phyloP scores from a whole-genome alignment of 495 filamentous ascomycete genomes.

The Tuber magnatum region DNA sequence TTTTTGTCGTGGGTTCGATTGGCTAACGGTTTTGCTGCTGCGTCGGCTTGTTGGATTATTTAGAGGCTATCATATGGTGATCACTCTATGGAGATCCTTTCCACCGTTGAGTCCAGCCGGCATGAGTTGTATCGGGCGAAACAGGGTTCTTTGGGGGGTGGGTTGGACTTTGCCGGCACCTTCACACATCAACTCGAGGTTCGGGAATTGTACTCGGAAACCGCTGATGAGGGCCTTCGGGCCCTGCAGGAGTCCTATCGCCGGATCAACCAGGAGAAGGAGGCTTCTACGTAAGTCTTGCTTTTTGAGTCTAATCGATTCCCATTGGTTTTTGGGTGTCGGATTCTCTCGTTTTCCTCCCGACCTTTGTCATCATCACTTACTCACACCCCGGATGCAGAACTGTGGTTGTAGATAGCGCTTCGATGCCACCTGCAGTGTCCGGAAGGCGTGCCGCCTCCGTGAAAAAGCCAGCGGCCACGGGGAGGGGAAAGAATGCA shows the following conservation, averaged over 20 bases:
- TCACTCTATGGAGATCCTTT: slow-evolving; percentile 51
- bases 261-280: slow-evolving; percentile 36
- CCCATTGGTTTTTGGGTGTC: not conserved
- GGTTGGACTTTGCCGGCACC: slow-evolving; percentile 50
- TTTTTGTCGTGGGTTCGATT: slow-evolving; percentile 35
- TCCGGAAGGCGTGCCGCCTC: slow-evolving; percentile 22
- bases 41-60: slow-evolving; percentile 44
- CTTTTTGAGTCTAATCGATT: slow-evolving; percentile 7
- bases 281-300: slow-evolving; percentile 40
- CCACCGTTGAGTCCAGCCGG: slow-evolving; percentile 47
- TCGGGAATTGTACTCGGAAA: slow-evolving; percentile 51
- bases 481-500: slow-evolving; percentile 21
- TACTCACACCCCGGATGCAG: slow-evolving; percentile 31
- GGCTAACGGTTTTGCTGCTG: slow-evolving; percentile 36
- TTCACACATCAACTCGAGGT: slow-evolving; percentile 54
- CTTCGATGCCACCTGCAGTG: slow-evolving; percentile 28
- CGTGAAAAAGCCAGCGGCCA: slow-evolving; percentile 23
- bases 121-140: slow-evolving; percentile 50
- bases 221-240: slow-evolving; percentile 40
- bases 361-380: slow-evolving; percentile 13
- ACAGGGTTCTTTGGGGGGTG: slow-evolving; percentile 37
- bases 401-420: slow-evolving; percentile 35
- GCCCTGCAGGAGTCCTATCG: slow-evolving; percentile 31
- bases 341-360: slow-evolving; percentile 8
- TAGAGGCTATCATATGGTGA: slow-evolving; percentile 52